Base-by-base conservation (phyloP, 2,329 filamentous ascomycete genomes). In the Verticillium tricorpus region DNA sequence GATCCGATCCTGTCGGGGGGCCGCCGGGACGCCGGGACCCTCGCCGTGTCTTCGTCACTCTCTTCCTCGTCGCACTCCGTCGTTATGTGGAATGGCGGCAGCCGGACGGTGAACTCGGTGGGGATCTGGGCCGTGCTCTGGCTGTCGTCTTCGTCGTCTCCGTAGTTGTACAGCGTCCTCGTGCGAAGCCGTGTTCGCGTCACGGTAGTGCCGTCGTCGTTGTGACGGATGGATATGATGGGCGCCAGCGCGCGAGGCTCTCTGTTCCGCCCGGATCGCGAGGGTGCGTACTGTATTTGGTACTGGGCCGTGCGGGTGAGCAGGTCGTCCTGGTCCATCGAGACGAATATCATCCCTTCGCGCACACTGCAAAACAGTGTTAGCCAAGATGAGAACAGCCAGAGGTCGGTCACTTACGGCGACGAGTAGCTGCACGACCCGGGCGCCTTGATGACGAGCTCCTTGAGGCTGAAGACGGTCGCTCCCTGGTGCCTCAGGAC, bases 331-430 rank as follows among this genome's bases (percentile, higher is more conserved):
- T 88, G 85, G 50, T 87, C 85, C 93, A 97, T 97, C 56, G 91
- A 86, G 32, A 98, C 84, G 71, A 97, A 97, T 1, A 98, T 85
- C 83, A 97, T 89, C 55, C 95, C 94, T 82, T 96, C 91, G 75
- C 94, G 89, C 60, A 97, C 89, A 60, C 91, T 94, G 72, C 56
- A 60, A 61, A 64, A 62, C 62, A 60, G 64, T 61, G 61, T 64
- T 65, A 62, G 62, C 59, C 82, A 75, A 55, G 64, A 63, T 56
- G 63, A 19, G 52, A 37, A 22, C 58, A 34, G 34, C 45, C 58
- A 5, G 35, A 52, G 8, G 45, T 52, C 11, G 54, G 56, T 54
- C 52, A 85, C 91, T 76, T 86, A 96, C 91, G 93, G 93, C 68
- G 92, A 89, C 63, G 92, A 93, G 74, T 93, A 97, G 60, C 91